Percentiles rank a stretch among this genome's conserved stretches.
Evolutionary conservation across 1,284 basidiomycete genomes (phyloP).

Genomic region (Trametes polyzona): DNA sequence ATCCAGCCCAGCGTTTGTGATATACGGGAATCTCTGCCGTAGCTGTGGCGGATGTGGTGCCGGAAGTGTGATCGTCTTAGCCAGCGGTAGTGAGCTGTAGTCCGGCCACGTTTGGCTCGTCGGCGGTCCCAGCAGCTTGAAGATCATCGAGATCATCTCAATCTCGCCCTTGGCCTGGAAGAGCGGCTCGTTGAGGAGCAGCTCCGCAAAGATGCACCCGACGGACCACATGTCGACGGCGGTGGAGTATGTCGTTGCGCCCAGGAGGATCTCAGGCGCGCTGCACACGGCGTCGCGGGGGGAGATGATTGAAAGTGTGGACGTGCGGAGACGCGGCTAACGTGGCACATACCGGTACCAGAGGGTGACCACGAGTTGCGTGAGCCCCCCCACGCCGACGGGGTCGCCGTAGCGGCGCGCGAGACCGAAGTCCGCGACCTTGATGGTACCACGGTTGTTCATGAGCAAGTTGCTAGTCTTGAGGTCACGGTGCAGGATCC

Average conservation of each 20-base stretch:
- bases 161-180: constrained; percentile 97
- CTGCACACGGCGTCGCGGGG: constrained; percentile 45
- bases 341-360: constrained; percentile 88
- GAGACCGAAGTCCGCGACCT: constrained; percentile 98
- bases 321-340: constrained; percentile 13
- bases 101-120: constrained; percentile 88
- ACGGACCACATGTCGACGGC: constrained; percentile 99
- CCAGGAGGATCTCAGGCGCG: constrained; percentile 94
- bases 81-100: constrained; percentile 76
- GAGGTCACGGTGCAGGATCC: constrained; percentile 97
- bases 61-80: constrained; percentile 80
- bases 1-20: constrained; percentile 85
- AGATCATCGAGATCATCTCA: constrained; percentile 92
- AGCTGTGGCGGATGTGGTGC: constrained; percentile 76
- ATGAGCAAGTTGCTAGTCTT: constrained; percentile 98
- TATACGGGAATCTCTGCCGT: constrained; percentile 79
- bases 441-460: constrained; percentile 98
- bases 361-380: constrained; percentile 95
- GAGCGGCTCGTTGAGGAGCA: constrained; percentile 91
- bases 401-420: constrained; percentile 96
- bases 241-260: constrained; percentile 91
- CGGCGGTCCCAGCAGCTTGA: constrained; percentile 90
- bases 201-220: constrained; percentile 98
- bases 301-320: constrained; percentile 22
- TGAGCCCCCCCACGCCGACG: constrained; percentile 90